Evolutionary conservation across 208 protist genomes (phyloP).

Genomic region (Trypanosoma grayi): DNA sequence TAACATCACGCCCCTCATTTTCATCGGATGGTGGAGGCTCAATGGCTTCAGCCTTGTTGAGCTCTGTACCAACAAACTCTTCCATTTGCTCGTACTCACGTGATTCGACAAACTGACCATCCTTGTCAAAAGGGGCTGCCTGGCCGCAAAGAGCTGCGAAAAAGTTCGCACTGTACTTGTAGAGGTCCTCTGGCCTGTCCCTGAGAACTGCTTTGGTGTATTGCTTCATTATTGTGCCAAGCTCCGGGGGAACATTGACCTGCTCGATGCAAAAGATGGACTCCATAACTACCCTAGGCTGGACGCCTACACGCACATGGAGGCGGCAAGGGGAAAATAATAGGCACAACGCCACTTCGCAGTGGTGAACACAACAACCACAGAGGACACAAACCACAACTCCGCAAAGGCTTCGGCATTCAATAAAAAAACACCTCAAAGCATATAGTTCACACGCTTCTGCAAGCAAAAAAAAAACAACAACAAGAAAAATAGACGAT

Average conservation of each 20-base stretch:
- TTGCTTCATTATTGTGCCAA: slow-evolving; percentile 91
- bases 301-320: neutral
- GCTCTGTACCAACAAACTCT: slow-evolving; percentile 2
- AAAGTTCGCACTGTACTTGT: slow-evolving; percentile 94
- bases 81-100: slow-evolving; percentile 9
- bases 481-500: slow-evolving; percentile 1
- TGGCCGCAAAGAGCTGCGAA: slow-evolving; percentile 84
- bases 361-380: too few species aligned
- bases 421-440: too few species aligned
- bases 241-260: slow-evolving; percentile 82
- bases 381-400: too few species aligned
- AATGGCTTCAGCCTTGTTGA: slow-evolving; percentile 17
- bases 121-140: slow-evolving; percentile 67
- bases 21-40: slow-evolving; percentile 4
- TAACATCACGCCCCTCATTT: slow-evolving; percentile 31
- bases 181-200: slow-evolving; percentile 76
- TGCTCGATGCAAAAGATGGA: slow-evolving; percentile 90
- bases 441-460: neutral
- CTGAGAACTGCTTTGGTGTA: slow-evolving; percentile 91
- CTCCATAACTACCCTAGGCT: slow-evolving; percentile 50
- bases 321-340: slow-evolving; percentile 24
- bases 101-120: slow-evolving; percentile 61
- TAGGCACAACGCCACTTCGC: slow-evolving; percentile 4
- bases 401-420: too few species aligned
- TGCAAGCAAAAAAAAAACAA: slow-evolving; percentile 12